These are phyloP conservation scores for Monosporascus sp. DNA, from an alignment of 2,329 filamentous ascomycete species.

Conservation along the genomic window DNA sequence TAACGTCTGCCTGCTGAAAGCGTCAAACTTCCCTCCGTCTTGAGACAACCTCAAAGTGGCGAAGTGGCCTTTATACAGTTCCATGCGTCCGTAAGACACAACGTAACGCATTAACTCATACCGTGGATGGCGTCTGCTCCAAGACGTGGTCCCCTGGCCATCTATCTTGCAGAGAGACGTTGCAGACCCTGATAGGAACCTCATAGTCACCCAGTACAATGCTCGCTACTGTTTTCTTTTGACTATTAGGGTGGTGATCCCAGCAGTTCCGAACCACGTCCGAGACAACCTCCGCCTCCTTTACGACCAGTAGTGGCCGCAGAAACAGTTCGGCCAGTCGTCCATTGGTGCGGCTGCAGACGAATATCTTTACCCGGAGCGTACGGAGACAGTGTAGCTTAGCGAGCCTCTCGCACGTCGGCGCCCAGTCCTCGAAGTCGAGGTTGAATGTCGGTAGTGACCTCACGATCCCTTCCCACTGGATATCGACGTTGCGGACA, in stretches of 20 bases:
- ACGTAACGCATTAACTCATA: no score
- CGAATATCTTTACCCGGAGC: not conserved
- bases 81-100: no score
- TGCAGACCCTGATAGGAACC: not conserved
- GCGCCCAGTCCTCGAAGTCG: slow-evolving; percentile 1
- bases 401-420: slow-evolving; percentile 1
- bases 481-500: not conserved
- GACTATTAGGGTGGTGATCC: not conserved
- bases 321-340: not conserved
- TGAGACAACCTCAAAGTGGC: no score
- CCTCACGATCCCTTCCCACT: slow-evolving; percentile 1
- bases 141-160: not conserved
- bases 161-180: not conserved
- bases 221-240: not conserved
- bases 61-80: no score
- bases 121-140: not conserved
- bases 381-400: not conserved
- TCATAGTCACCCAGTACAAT: not conserved
- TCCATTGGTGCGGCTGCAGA: not conserved
- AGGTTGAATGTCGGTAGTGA: not conserved
- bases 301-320: not conserved
- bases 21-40: no score
- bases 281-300: not conserved
- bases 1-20: no score
- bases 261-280: not conserved